phyloP scores from a whole-genome alignment of 768 basidiomycete genomes.

The Hericium erinaceus region DNA sequence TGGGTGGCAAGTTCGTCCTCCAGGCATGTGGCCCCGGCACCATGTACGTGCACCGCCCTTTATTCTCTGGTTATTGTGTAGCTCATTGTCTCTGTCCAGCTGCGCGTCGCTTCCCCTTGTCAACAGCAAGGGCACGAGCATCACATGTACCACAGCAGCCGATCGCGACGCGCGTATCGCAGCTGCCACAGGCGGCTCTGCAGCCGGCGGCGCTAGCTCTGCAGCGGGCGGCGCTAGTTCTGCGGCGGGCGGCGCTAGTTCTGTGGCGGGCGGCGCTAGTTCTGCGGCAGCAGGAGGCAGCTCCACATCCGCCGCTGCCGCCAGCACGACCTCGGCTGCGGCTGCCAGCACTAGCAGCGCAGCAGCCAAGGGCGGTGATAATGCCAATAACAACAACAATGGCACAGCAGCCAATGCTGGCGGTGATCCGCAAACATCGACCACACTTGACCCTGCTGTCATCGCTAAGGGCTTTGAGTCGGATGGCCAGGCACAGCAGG shows the following conservation, averaged over 20 bases:
- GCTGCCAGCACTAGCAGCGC: neutral
- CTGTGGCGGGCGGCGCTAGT: neutral
- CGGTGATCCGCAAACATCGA: slow-evolving; percentile 4
- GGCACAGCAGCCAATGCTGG: neutral
- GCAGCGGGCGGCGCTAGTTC: neutral
- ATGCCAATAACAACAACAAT: neutral
- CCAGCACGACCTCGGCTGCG: neutral
- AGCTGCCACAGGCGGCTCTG: slow-evolving; percentile 17
- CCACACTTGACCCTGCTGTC: slow-evolving; percentile 32
- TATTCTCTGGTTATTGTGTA: neutral
- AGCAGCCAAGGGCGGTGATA: neutral
- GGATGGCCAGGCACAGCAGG: slow-evolving; percentile 33
- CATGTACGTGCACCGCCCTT: slow-evolving; percentile 10
- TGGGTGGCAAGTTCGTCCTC: slow-evolving; percentile 30
- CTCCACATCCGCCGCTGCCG: neutral
- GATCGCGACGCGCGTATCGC: slow-evolving; percentile 40
- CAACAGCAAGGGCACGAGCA: slow-evolving; percentile 37
- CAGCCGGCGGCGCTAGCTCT: neutral
- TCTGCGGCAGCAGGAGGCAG: neutral
- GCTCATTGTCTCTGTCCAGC: slow-evolving; percentile 6
- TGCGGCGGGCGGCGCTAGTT: neutral
- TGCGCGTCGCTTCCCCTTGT: slow-evolving; percentile 40
- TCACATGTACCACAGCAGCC: slow-evolving; percentile 41
- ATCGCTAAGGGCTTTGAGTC: slow-evolving; percentile 36
- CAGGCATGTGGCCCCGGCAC: slow-evolving; percentile 17